phyloP scores from a whole-genome alignment of 148 eudicot genomes.

The Diospyros kaki region DNA sequence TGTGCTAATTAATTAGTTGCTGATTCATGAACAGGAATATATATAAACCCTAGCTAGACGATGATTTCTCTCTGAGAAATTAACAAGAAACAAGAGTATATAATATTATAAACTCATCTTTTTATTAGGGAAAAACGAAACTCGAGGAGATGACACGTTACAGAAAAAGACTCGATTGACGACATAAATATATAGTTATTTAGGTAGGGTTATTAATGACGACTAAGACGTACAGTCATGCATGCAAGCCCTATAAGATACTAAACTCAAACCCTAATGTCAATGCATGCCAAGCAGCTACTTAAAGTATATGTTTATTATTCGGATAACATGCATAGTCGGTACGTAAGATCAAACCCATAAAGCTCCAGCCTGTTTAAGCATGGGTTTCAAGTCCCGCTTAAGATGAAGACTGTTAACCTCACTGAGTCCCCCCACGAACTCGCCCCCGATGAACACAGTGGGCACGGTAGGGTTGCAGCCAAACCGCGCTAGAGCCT shows the following conservation, averaged over 20 bases:
- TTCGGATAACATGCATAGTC: background rate
- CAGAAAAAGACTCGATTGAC: background rate
- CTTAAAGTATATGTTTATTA: constrained; percentile 5
- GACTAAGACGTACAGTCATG: no score
- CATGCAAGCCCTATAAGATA: background rate
- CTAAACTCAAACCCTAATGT: background rate
- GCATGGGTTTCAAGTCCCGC: constrained; percentile 32
- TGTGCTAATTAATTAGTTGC: no score
- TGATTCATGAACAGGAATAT: no score
- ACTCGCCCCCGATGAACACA: constrained; percentile 45
- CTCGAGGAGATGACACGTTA: background rate
- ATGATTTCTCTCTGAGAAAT: no score
- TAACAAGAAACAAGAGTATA: no score
- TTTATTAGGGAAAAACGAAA: no score
- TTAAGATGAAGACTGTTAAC: constrained; percentile 42
- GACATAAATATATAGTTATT: background rate
- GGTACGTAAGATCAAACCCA: constrained; percentile 28
- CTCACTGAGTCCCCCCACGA: constrained; percentile 37
- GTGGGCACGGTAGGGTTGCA: constrained; percentile 43
- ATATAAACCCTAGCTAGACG: no score
- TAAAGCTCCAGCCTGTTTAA: constrained; percentile 44
- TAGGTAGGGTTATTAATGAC: background rate
- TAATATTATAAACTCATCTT: background rate
- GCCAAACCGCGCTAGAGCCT: constrained; percentile 28
- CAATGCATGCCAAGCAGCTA: background rate